These are phyloP conservation scores for Ceratocystis papillata DNA, from an alignment of 2,329 filamentous ascomycete genomes.

Conservation along the genomic window DNA sequence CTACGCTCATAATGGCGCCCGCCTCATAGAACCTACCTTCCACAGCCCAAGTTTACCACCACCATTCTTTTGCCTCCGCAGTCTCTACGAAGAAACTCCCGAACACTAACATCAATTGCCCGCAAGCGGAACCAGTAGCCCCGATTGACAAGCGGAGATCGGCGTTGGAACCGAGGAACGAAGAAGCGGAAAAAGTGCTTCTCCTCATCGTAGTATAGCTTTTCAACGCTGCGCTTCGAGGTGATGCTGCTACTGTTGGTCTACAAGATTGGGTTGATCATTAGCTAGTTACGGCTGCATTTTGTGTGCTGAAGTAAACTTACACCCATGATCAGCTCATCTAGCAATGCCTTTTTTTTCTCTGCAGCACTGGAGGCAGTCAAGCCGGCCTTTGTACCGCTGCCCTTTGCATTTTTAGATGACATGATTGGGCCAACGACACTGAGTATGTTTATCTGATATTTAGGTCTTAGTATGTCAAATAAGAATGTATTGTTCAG, in stretches of 20 bases:
- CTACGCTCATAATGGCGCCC: neutral
- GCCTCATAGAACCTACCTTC: slow-evolving; percentile 53
- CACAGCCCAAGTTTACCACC: slow-evolving; percentile 76
- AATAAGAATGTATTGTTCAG: neutral
- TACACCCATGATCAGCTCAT: slow-evolving; percentile 48
- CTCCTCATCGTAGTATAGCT: slow-evolving; percentile 65
- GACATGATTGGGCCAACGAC: neutral
- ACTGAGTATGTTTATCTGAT: neutral
- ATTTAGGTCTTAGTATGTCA: neutral
- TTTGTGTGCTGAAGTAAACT: slow-evolving; percentile 28
- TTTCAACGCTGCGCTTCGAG: slow-evolving; percentile 87
- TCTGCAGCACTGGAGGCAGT: slow-evolving; percentile 18
- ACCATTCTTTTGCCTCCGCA: slow-evolving; percentile 48
- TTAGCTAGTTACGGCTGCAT: neutral
- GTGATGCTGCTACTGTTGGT: slow-evolving; percentile 89
- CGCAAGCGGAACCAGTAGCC: slow-evolving; percentile 81
- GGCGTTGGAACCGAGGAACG: slow-evolving; percentile 68
- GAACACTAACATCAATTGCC: slow-evolving; percentile 64
- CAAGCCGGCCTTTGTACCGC: slow-evolving; percentile 13
- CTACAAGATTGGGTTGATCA: slow-evolving; percentile 32
- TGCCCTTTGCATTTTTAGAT: neutral
- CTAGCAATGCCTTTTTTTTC: slow-evolving; percentile 29
- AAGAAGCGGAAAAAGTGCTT: slow-evolving; percentile 82
- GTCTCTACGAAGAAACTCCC: slow-evolving; percentile 53
- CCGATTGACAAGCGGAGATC: slow-evolving; percentile 81